These are phyloP conservation scores for Amanita molliuscula DNA, from an alignment of 768 basidiomycete genomes.

Conservation along the genomic window DNA sequence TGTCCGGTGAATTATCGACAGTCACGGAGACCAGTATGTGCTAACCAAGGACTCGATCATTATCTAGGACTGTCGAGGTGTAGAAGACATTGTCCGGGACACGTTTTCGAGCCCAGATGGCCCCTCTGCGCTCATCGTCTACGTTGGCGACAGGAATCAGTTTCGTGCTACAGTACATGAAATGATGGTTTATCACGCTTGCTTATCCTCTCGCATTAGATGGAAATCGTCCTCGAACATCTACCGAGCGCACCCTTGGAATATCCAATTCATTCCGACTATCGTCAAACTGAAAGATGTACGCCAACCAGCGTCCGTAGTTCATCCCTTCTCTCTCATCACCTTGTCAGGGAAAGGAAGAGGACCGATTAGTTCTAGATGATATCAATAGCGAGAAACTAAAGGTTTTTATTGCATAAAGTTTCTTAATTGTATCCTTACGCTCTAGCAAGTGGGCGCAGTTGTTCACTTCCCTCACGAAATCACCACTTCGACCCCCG, in stretches of 20 bases:
- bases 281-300: constrained; percentile 54
- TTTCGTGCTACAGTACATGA: constrained; percentile 29
- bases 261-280: constrained; percentile 50
- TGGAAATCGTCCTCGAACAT: constrained; percentile 55
- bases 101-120: constrained; percentile 34
- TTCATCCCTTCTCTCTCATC: not conserved
- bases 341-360: constrained; percentile 24
- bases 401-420: constrained; percentile 17
- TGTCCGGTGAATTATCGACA: constrained; percentile 43
- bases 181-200: not conserved
- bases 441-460: not conserved
- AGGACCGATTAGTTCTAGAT: constrained; percentile 31
- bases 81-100: constrained; percentile 43
- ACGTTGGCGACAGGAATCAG: constrained; percentile 58
- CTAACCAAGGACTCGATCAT: not conserved
- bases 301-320: constrained; percentile 13
- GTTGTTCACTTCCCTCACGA: constrained; percentile 17
- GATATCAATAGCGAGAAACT: constrained; percentile 23
- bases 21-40: not conserved
- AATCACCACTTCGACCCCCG: constrained; percentile 71
- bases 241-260: constrained; percentile 57
- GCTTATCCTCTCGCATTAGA: constrained; percentile 23
- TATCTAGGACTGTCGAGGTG: constrained; percentile 52
- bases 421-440: not conserved
- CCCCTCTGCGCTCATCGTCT: constrained; percentile 51